Evolutionary conservation across 2,329 filamentous ascomycete genomes (phyloP).

Genomic region (Aschersonia sp.): DNA sequence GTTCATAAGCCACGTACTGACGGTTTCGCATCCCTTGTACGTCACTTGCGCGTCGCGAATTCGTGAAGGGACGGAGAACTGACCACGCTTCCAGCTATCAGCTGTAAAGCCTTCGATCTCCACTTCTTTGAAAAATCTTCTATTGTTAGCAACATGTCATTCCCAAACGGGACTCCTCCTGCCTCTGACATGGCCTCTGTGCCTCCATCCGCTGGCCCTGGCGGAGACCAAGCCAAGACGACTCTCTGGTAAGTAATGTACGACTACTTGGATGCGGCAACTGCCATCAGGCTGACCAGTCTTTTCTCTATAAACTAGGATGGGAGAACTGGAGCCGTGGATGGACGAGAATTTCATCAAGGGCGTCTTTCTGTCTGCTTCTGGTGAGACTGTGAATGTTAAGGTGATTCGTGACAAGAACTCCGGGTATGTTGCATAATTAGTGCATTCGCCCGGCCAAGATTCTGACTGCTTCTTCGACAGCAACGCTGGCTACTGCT

Average conservation of each 20-base stretch:
- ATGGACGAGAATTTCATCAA: slow-evolving; percentile 99
- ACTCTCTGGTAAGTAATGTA: slow-evolving; percentile 32
- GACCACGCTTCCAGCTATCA: no score
- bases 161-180: slow-evolving; percentile 23
- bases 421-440: slow-evolving; percentile 55
- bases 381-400: slow-evolving; percentile 90
- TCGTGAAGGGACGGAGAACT: no score
- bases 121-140: neutral
- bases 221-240: slow-evolving; percentile 38
- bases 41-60: no score
- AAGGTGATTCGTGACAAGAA: slow-evolving; percentile 99
- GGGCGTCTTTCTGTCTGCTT: slow-evolving; percentile 74
- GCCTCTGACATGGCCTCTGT: slow-evolving; percentile 21
- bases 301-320: slow-evolving; percentile 42
- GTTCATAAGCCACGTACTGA: no score
- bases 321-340: slow-evolving; percentile 98
- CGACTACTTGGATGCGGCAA: neutral
- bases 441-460: neutral
- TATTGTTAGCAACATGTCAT: slow-evolving; percentile 17
- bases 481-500: slow-evolving; percentile 96
- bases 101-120: no score
- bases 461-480: neutral
- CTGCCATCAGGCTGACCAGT: neutral
- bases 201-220: slow-evolving; percentile 17
- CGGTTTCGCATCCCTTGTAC: no score